Percentiles rank a stretch among this genome's conserved stretches.
Conservation (phyloP, 139 green algal species). For the Pleodorina starrii region DNA sequence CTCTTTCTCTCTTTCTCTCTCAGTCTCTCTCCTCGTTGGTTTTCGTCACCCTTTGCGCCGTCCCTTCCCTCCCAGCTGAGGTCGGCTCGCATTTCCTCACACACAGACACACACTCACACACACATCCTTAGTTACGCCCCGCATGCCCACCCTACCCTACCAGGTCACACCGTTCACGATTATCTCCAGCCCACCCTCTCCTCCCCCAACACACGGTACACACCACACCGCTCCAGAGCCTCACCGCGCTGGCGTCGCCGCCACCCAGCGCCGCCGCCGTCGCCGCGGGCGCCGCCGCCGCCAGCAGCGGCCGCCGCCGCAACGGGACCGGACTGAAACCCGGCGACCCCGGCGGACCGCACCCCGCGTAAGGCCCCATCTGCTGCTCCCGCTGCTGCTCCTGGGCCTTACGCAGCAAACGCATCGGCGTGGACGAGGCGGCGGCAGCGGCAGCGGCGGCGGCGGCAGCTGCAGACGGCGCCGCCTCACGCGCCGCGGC, state of each 20-base stretch:
- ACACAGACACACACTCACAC: no score
- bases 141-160: no score
- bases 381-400: conserved; percentile 13
- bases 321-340: conserved; percentile 25
- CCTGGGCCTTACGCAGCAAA: background rate
- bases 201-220: background rate
- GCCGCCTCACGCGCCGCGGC: background rate
- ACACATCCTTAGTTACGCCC: no score
- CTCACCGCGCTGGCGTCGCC: background rate
- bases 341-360: background rate
- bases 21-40: no score
- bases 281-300: background rate
- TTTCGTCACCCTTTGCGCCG: no score
- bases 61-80: no score
- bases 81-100: no score
- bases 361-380: background rate
- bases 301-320: background rate
- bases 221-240: background rate
- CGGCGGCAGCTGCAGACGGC: no score
- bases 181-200: background rate
- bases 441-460: background rate
- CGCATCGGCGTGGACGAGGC: background rate
- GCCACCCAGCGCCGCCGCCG: background rate
- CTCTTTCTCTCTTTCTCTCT: no score
- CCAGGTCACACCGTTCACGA: no score